Conservation (phyloP, 2,329 filamentous ascomycete species). For the Colletotrichum salicis region DNA sequence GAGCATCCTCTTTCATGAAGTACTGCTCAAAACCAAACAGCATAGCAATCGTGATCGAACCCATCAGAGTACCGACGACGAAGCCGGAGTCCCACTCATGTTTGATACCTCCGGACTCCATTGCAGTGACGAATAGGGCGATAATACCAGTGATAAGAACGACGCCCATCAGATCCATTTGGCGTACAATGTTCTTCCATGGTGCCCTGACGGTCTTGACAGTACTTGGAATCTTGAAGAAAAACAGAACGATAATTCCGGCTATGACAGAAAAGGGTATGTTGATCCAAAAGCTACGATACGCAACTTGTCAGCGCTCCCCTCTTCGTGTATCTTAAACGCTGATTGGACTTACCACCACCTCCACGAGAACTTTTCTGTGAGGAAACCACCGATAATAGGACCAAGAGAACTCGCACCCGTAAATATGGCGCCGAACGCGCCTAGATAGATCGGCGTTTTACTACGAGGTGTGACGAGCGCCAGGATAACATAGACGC, state of each 20-base stretch:
- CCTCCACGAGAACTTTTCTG: conserved; percentile 59
- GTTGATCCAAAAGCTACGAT: conserved; percentile 60
- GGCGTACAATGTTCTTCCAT: not conserved
- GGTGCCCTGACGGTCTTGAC: not conserved
- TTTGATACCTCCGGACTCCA: not conserved
- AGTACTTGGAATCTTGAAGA: not conserved
- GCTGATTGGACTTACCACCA: conserved; percentile 42
- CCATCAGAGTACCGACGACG: not conserved
- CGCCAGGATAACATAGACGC: conserved; percentile 67
- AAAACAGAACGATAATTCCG: conserved; percentile 27
- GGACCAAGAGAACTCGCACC: not conserved
- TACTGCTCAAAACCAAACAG: conserved; percentile 1
- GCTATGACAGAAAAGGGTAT: conserved; percentile 58
- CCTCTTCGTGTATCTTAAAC: too few relatives aligned
- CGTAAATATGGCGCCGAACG: conserved; percentile 62
- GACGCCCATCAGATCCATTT: not conserved
- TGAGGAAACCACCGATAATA: conserved; percentile 54
- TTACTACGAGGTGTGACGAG: conserved; percentile 64
- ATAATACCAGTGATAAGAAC: not conserved
- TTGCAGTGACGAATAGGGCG: not conserved
- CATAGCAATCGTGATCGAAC: not conserved
- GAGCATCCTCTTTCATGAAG: not conserved
- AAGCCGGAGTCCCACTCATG: not conserved
- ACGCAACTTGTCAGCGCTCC: not conserved
- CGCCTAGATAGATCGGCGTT: conserved; percentile 47